Conservation (phyloP, 495 filamentous ascomycete species). For the Coniosporium apollinis region DNA sequence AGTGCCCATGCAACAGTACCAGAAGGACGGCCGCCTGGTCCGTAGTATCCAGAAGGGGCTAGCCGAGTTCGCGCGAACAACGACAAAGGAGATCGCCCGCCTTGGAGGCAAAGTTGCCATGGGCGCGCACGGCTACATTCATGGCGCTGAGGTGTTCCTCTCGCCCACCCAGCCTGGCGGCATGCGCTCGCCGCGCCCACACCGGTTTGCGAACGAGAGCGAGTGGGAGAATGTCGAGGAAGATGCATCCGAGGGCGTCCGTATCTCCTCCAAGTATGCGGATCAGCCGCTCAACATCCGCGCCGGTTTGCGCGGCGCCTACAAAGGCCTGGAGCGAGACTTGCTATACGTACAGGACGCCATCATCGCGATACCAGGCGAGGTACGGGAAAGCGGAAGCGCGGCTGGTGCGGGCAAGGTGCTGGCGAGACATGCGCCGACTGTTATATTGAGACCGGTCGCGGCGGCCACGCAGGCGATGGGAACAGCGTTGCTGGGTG, state of each 20-base stretch:
- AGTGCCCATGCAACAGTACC: constrained; percentile 81
- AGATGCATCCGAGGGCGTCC: constrained; percentile 30
- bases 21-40: constrained; percentile 82
- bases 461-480: constrained; percentile 85
- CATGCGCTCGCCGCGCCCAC: constrained; percentile 11
- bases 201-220: constrained; percentile 9
- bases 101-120: constrained; percentile 90
- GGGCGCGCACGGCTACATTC: constrained; percentile 79
- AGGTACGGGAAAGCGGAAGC: constrained; percentile 71
- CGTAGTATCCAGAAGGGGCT: constrained; percentile 85
- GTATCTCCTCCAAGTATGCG: constrained; percentile 66
- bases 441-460: constrained; percentile 74
- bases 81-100: constrained; percentile 76
- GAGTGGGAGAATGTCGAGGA: constrained; percentile 47
- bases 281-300: constrained; percentile 79
- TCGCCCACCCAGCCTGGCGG: constrained; percentile 21
- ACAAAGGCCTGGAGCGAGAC: constrained; percentile 68
- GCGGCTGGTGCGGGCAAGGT: constrained; percentile 69
- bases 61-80: constrained; percentile 75
- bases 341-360: constrained; percentile 71
- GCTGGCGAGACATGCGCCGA: constrained; percentile 68
- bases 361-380: constrained; percentile 84
- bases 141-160: constrained; percentile 68
- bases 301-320: constrained; percentile 70
- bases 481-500: constrained; percentile 74